Conservation (phyloP, 1,139 yeast genomes). For the Hyphopichia burtonii region DNA sequence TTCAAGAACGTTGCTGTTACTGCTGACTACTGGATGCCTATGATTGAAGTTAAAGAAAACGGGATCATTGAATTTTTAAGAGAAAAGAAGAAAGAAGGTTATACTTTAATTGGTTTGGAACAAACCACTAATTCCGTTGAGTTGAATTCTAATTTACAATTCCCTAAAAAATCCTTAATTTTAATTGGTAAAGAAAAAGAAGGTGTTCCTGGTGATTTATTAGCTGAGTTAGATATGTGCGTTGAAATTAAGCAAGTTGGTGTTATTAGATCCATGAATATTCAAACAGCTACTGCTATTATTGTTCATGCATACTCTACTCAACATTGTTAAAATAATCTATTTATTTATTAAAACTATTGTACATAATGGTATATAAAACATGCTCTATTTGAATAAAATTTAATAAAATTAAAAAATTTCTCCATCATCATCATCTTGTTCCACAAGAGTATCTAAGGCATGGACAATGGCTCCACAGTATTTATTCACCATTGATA, state of each 20-base stretch:
- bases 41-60: conserved; percentile 68
- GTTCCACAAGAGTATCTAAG: conserved; percentile 38
- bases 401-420: conserved; percentile 19
- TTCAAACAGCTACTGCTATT: conserved; percentile 95
- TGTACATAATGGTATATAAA: conserved; percentile 1
- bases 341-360: conserved; percentile 3
- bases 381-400: neutral
- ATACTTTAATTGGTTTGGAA: conserved; percentile 84
- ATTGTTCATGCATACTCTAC: conserved; percentile 86
- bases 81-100: conserved; percentile 71
- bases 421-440: conserved; percentile 32
- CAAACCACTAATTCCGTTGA: conserved; percentile 87
- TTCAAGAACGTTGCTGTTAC: conserved; percentile 90
- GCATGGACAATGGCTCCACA: conserved; percentile 38
- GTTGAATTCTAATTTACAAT: conserved; percentile 58
- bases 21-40: conserved; percentile 95
- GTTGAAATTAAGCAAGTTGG: conserved; percentile 92
- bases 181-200: conserved; percentile 84
- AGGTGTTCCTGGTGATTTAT: conserved; percentile 84
- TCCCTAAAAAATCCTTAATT: conserved; percentile 77
- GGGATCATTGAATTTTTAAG: conserved; percentile 57
- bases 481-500: conserved; percentile 33
- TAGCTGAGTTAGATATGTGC: conserved; percentile 82
- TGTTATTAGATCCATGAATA: conserved; percentile 90
- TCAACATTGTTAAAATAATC: conserved; percentile 52